Percentiles rank a stretch among this genome's conserved stretches.
These are phyloP conservation scores for Rhododendron molle DNA, from an alignment of 148 eudicot species.

Conservation along the genomic window DNA sequence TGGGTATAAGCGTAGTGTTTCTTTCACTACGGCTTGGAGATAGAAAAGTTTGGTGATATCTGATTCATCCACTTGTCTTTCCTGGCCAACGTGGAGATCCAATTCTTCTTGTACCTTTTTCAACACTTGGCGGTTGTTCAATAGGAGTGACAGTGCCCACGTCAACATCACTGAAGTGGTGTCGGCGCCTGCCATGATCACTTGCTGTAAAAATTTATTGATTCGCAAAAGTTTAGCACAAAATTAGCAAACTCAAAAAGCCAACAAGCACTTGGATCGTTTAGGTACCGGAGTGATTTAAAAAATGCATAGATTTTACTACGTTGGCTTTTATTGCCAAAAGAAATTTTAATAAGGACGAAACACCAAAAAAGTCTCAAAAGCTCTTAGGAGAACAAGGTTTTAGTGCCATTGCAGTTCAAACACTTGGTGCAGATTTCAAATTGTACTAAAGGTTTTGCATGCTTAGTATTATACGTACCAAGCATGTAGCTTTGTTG, in stretches of 20 bases:
- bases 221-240: not conserved
- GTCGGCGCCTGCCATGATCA: not conserved
- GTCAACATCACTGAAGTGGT: not conserved
- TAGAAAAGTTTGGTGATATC: slow-evolving; percentile 24
- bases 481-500: slow-evolving; percentile 9
- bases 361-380: no score
- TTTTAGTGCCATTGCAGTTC: no score
- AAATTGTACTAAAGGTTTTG: no score
- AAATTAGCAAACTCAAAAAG: no score
- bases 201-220: not conserved
- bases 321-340: no score
- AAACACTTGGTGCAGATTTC: no score
- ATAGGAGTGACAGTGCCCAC: slow-evolving; percentile 23
- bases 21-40: slow-evolving; percentile 35
- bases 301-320: no score
- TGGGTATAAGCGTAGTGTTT: slow-evolving; percentile 31
- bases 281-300: no score
- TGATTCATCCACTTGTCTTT: slow-evolving; percentile 21
- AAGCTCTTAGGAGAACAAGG: no score
- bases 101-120: not conserved
- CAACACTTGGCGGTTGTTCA: not conserved
- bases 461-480: not conserved
- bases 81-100: not conserved
- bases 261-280: no score
- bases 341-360: no score